These are phyloP conservation scores for Chlamydomonas urium DNA, from an alignment of 139 green algal species.

Conservation along the genomic window DNA sequence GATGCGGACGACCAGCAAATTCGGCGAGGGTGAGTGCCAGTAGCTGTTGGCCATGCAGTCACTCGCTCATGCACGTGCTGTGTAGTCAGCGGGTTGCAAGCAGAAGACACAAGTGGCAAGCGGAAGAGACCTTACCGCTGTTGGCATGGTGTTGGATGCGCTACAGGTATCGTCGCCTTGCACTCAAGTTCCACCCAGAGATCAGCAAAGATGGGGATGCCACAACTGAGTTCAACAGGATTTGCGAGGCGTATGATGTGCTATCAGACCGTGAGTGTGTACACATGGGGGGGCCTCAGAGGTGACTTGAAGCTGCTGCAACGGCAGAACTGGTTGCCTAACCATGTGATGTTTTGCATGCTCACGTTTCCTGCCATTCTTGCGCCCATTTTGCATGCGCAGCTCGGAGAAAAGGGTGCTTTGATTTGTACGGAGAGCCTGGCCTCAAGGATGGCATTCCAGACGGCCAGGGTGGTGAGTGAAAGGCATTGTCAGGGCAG, in stretches of 20 bases:
- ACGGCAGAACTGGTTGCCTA: background rate
- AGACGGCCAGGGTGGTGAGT: slow-evolving; percentile 39
- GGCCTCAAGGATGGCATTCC: slow-evolving; percentile 61
- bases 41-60: background rate
- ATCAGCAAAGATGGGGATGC: slow-evolving; percentile 41
- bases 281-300: background rate
- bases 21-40: slow-evolving; percentile 61
- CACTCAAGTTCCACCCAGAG: slow-evolving; percentile 74
- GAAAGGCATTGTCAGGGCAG: background rate
- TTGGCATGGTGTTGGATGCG: background rate
- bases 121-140: background rate
- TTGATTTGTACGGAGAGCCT: slow-evolving; percentile 71
- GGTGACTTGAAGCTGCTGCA: background rate
- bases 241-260: slow-evolving; percentile 74
- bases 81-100: too few relatives aligned
- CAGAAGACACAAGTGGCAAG: background rate
- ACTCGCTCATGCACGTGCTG: too few relatives aligned
- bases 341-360: background rate
- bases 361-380: background rate
- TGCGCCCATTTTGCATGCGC: background rate
- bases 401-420: slow-evolving; percentile 67
- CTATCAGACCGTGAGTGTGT: slow-evolving; percentile 59
- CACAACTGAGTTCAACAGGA: slow-evolving; percentile 43
- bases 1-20: slow-evolving; percentile 59
- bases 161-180: slow-evolving; percentile 60